Evolutionary conservation across 1,139 yeast species (phyloP), one percentile per base, ranked within the genome.

Genomic region (Pichia sp.): DNA sequence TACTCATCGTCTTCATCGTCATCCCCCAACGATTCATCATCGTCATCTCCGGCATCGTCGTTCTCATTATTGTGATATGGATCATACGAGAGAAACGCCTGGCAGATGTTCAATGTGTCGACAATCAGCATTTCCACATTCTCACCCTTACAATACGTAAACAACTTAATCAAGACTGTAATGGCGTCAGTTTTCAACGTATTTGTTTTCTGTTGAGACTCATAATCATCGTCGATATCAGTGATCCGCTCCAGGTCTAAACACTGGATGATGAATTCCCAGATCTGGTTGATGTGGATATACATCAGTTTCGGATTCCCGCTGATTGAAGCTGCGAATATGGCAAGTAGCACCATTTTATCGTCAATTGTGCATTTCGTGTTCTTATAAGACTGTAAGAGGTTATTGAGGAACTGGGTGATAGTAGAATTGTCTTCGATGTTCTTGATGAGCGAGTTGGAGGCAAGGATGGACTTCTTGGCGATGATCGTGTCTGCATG

Each of bases 391-490:
- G 18, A 36, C 24, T 7, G 39, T 31, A 10, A 47, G 18, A 33
- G 31, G 15, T 31, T 36, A 9, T 43, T 33, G 6, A 48, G 30
- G 14, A 44, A 21, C 8, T 3, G 11, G 8, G 31, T 12, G 24
- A 50, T 40, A 3, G 41, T 34, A 6, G 20, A 9, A 17, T 58
- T 55, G 61, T 69, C 59, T 28, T 61, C 62, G 3, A 76, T 54
- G 48, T 70, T 66, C 14, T 68, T 60, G 9, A 77, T 67, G 33
- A 83, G 65, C 28, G 67, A 60, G 14, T 81, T 83, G 30, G 83
- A 66, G 0, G 84, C 81, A n/a, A 70, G 67, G 27, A 82, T 71
- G 0, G 88, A 71, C 47, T 80, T 72, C 51, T 77, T 79, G 30
- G 79, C 69, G 35, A 80, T 69, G 10, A 80, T 73, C 2, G 75